A percentile compares a stretch with the other conserved stretches of the same genome.
phyloP scores from a whole-genome alignment of 1,139 yeast species.

The Geotrichum citri-aurantii region DNA sequence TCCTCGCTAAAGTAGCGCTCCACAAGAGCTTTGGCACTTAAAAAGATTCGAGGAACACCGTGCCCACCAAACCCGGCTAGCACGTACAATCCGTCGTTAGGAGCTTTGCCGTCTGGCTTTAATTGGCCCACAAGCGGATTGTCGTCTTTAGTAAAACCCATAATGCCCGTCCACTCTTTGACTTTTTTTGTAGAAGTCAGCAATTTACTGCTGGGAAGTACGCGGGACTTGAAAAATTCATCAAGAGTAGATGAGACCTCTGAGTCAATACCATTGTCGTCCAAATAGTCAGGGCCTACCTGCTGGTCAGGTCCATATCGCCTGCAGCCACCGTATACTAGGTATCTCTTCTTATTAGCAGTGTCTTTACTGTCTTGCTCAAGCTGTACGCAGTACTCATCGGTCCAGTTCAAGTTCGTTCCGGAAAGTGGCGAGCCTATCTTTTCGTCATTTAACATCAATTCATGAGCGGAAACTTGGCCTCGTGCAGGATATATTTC shows the following conservation, averaged over 20 bases:
- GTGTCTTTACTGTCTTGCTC: slow-evolving; percentile 13
- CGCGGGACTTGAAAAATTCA: slow-evolving; percentile 20
- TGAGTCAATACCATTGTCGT: slow-evolving; percentile 23
- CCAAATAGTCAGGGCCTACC: slow-evolving; percentile 17
- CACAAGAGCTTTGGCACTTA: slow-evolving; percentile 27
- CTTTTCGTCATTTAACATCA: neutral
- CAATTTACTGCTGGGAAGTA: slow-evolving; percentile 15
- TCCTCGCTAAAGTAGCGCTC: slow-evolving; percentile 15
- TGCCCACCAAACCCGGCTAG: slow-evolving; percentile 45
- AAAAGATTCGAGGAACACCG: slow-evolving; percentile 45
- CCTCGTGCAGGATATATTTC: slow-evolving; percentile 28
- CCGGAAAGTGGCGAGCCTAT: neutral
- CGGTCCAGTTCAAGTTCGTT: slow-evolving; percentile 25
- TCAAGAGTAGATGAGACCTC: slow-evolving; percentile 22
- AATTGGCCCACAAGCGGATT: slow-evolving; percentile 36
- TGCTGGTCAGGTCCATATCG: slow-evolving; percentile 22
- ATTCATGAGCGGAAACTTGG: slow-evolving; percentile 24
- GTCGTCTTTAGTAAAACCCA: slow-evolving; percentile 39
- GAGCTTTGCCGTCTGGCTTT: neutral
- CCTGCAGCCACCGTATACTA: slow-evolving; percentile 32
- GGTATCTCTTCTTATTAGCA: slow-evolving; percentile 13
- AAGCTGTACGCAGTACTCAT: slow-evolving; percentile 25
- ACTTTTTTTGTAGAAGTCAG: slow-evolving; percentile 11
- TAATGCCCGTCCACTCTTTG: slow-evolving; percentile 39
- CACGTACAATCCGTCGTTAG: neutral